These are phyloP conservation scores for Karstenula rhodostoma DNA, from an alignment of 2,329 filamentous ascomycete species.

Conservation along the genomic window DNA sequence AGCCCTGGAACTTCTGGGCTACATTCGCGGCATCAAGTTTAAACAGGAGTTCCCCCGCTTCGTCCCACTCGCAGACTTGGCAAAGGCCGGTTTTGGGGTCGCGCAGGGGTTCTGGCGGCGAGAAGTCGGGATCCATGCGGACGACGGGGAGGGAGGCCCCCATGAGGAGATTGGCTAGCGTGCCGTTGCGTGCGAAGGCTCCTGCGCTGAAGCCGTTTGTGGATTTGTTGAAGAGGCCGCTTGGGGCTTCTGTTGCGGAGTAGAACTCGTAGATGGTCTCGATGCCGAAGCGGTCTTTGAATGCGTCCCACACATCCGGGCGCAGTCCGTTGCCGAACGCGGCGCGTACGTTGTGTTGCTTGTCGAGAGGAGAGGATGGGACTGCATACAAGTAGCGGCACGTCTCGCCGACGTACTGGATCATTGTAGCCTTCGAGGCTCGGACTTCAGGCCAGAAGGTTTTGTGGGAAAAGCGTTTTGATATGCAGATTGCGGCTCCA, in stretches of 20 bases:
- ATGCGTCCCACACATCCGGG: slow-evolving; percentile 52
- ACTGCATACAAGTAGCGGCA: slow-evolving; percentile 50
- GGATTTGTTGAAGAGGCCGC: slow-evolving; percentile 62
- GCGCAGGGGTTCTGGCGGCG: slow-evolving; percentile 64
- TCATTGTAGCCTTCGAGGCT: slow-evolving; percentile 45
- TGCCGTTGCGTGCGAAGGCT: slow-evolving; percentile 76
- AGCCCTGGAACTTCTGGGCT: slow-evolving; percentile 65
- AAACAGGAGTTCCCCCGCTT: slow-evolving; percentile 75
- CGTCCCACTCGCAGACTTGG: slow-evolving; percentile 65
- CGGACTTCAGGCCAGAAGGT: slow-evolving; percentile 51
- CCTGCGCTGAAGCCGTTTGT: slow-evolving; percentile 66
- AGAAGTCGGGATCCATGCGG: slow-evolving; percentile 71
- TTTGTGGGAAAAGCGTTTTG: slow-evolving; percentile 45
- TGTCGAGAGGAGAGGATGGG: slow-evolving; percentile 41
- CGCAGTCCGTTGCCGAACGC: slow-evolving; percentile 53
- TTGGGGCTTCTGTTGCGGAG: slow-evolving; percentile 61
- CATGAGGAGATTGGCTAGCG: slow-evolving; percentile 61
- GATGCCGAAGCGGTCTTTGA: slow-evolving; percentile 52
- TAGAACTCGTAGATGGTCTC: slow-evolving; percentile 50
- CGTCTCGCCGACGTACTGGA: slow-evolving; percentile 52
- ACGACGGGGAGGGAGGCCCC: slow-evolving; percentile 67
- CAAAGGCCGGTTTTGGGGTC: slow-evolving; percentile 73
- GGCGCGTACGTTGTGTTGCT: slow-evolving; percentile 39
- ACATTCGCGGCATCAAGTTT: slow-evolving; percentile 54
- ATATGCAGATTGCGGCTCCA: slow-evolving; percentile 40